Evolutionary conservation across 257 asterid species (phyloP), one percentile per base, ranked within the genome.

Genomic region (Salvia miltiorrhiza): DNA sequence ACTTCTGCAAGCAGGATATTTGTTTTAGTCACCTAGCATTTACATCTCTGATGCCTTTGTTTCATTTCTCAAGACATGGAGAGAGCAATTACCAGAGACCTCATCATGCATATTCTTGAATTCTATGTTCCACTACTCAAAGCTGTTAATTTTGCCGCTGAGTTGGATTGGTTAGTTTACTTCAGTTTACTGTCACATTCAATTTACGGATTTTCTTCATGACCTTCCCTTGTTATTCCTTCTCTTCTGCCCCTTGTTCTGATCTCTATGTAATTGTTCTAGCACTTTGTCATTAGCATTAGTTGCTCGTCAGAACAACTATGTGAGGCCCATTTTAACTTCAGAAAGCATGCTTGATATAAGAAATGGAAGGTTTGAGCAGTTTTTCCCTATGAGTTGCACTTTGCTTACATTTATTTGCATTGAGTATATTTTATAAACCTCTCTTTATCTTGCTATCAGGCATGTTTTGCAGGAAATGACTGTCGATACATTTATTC

Each of bases 391-490:
- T 71, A 52, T 39, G 43, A 76, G 56, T 30, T 62, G 72, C 70
- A 28, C 45, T 58, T 73, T 21, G 45, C 56, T 65, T 56, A 33
- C 26, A 39, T 24, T 61, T 53, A 35, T 56, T 17, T 62, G 43
- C 54, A 69, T 47, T 41, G 59, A 62, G 65, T 64, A 70, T 66
- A 66, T 49, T 56, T 21, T 33, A 32, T 47, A 54, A 54, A 75
- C 45, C 39, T 69, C 52, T 65, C 12, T 66, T 60, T 20, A 61
- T 33, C 52, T 77, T 72, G 54, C 78, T 73, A 39, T 63, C 83
- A 94, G 99, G 78, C 99, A 94, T 86, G 87, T 84, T 80, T 81
- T 94, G 88, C 97, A 94, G 90, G 99, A 94, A 81, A 88, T 94
- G 97, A 84, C 95, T 39, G 96, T 87, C 19, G 96, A 91, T 72